Conservation (phyloP, 768 basidiomycete genomes). For the Boletus reticuloceps region DNA sequence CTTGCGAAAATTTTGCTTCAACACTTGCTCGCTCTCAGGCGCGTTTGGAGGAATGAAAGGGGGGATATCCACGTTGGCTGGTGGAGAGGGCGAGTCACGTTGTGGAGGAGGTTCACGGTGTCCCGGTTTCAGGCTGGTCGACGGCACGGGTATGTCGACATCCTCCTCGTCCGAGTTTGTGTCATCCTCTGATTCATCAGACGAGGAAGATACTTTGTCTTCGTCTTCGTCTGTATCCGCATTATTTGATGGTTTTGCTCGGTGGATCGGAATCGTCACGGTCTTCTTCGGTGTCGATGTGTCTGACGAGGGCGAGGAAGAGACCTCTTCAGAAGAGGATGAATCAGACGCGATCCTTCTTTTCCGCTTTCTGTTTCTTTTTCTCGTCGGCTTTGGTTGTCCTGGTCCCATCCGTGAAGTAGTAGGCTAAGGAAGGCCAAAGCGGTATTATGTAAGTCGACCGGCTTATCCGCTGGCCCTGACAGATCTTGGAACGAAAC, state of each 20-base stretch:
- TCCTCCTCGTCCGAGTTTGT: slow-evolving; percentile 3
- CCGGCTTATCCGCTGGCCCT: too few relatives aligned
- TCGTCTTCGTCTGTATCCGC: slow-evolving; percentile 9
- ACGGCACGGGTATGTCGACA: neutral
- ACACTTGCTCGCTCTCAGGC: slow-evolving; percentile 43
- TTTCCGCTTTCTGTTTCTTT: slow-evolving; percentile 53
- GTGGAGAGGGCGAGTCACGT: slow-evolving; percentile 28
- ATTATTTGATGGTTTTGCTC: slow-evolving; percentile 3
- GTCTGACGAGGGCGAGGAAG: slow-evolving; percentile 22
- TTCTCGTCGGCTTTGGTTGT: slow-evolving; percentile 37
- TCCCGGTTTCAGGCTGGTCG: neutral
- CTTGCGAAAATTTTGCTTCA: slow-evolving; percentile 71
- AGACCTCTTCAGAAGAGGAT: slow-evolving; percentile 38
- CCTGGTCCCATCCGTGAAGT: slow-evolving; percentile 22
- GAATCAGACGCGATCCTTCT: slow-evolving; percentile 45
- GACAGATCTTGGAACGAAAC: too few relatives aligned
- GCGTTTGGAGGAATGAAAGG: slow-evolving; percentile 51
- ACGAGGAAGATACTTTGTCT: slow-evolving; percentile 16
- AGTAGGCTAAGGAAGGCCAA: too few relatives aligned
- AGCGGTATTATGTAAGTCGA: too few relatives aligned
- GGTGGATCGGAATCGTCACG: slow-evolving; percentile 8
- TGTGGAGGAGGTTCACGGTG: neutral
- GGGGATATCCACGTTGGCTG: slow-evolving; percentile 38
- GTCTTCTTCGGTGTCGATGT: slow-evolving; percentile 6
- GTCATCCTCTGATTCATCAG: slow-evolving; percentile 11